phyloP scores from a whole-genome alignment of 148 eudicot species.

The Hydrangea macrophylla region DNA sequence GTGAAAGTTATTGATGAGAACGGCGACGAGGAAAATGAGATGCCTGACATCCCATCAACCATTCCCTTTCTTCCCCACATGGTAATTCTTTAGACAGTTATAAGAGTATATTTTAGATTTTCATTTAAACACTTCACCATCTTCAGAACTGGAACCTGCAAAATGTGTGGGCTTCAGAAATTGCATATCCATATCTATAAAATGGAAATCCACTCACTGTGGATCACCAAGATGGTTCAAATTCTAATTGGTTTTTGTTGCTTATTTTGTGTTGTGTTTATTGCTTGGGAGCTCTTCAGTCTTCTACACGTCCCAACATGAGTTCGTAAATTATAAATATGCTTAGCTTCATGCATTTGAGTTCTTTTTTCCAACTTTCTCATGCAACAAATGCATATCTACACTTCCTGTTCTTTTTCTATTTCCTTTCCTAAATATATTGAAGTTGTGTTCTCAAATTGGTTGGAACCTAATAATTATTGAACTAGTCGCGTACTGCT shows the following conservation, averaged over 20 bases:
- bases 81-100: slow-evolving; percentile 41
- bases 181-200: not conserved
- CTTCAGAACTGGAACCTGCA: too few species aligned
- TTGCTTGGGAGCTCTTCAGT: not conserved
- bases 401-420: not conserved
- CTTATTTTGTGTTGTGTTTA: not conserved
- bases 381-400: not conserved
- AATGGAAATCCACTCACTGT: not conserved
- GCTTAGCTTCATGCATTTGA: not conserved
- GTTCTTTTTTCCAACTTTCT: not conserved
- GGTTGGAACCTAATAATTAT: not conserved
- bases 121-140: not conserved
- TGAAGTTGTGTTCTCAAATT: not conserved
- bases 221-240: not conserved
- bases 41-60: slow-evolving; percentile 86
- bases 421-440: not conserved
- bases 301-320: not conserved
- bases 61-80: slow-evolving; percentile 86
- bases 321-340: not conserved
- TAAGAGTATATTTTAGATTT: slow-evolving; percentile 1
- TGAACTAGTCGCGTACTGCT: slow-evolving; percentile 10
- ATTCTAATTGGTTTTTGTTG: not conserved
- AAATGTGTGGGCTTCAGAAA: too few species aligned
- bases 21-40: slow-evolving; percentile 61
- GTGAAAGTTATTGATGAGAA: slow-evolving; percentile 41